Evolutionary conservation across 2,329 filamentous ascomycete genomes (phyloP), one percentile per base, ranked within the genome.

Genomic region (Aspergillus sp.): DNA sequence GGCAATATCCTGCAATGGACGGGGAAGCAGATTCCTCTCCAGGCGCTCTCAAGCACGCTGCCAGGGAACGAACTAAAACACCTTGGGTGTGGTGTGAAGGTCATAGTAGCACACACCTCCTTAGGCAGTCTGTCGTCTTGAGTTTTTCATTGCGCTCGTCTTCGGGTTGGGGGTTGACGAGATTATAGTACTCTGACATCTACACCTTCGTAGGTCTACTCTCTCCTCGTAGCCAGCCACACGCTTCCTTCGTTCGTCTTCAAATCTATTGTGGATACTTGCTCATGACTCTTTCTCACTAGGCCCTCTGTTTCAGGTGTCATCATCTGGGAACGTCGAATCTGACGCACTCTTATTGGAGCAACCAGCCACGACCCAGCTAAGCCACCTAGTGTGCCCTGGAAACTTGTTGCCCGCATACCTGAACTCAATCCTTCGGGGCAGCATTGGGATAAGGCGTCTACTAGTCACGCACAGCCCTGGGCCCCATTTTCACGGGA

Each of bases 381-480:
- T 50, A 50, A 50, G 47, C 47, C 47, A 50, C 47, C 47, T n/a
- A 19, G 17, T 44, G 17, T 44, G 41, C 23, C 47, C 47, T 30
- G n/a, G 30, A 27, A 10, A 27, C 15, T 50, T 27, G n/a, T 32
- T 50, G 47, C 47, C 47, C 47, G 25, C 25, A 50, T 30, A 50
- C 47, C 47, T 50, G 47, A 50, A 50, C 47, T 50, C n/a, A 50
- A 50, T 50, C 47, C 47, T 50, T 50, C 47, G 23, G 25, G 25
- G 15, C 25, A 44, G 41, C 21, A 19, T n/a, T 44, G 41, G 41
- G 10, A 44, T 23, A 44, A 44, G 41, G n/a, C 47, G 17, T 27
- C 47, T 50, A 27, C 27, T 32, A 10, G 25, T 50, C 27, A 50
- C 47, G 47, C 47, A 50, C n/a, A 27, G 25, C 47, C 47, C 25